Base-by-base conservation (phyloP, 495 filamentous ascomycete genomes). In the Venustampulla echinocandica region DNA sequence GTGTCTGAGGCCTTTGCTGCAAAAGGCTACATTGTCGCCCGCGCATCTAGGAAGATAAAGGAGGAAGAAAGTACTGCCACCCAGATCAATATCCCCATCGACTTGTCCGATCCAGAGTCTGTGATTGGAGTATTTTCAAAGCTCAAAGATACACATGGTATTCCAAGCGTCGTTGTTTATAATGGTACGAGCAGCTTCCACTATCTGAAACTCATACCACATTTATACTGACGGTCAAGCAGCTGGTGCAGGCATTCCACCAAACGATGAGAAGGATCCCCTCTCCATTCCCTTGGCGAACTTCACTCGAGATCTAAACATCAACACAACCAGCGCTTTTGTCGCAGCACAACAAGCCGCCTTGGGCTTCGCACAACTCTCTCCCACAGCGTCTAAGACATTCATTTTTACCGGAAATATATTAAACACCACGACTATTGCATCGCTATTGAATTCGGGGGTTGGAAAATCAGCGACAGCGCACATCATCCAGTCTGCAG, bases 391-490 rank as follows among this genome's bases (percentile, higher is more conserved):
- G 23, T 54, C 68, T 10, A 61, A 52, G 35, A 69, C 69, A 1
- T 75, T 75, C 53, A 69, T 74, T 42, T 73, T 63, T 49, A 73
- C 70, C 10, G 71, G 71, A 4, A 75, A 75, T 50, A 62, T 62
- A 4, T 49, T 70, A 7, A 73, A 71, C 50, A 55, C 52, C 0
- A 54, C 35, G 0, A 53, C 50, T 21, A 52, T 69, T 11, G 48
- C 61, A 21, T 25, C 36, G 13, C 42, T 73, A 41, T 33, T 75
- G 20, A 42, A 52, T 47, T 41, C 56, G 7, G 71, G 71, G 15
- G 56, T 67, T 4, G 71, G 70, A 0, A 75, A 74, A 47, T 60
- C 66, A 7, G 71, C 63, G 7, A 55, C 61, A 11, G 64, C 69
- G 3, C 67, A 73, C 43, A 61, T 73, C 30, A 69, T 75, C 34